Conservation (phyloP, 805 yeast genomes). For the Metschnikowia kunwiensis region DNA sequence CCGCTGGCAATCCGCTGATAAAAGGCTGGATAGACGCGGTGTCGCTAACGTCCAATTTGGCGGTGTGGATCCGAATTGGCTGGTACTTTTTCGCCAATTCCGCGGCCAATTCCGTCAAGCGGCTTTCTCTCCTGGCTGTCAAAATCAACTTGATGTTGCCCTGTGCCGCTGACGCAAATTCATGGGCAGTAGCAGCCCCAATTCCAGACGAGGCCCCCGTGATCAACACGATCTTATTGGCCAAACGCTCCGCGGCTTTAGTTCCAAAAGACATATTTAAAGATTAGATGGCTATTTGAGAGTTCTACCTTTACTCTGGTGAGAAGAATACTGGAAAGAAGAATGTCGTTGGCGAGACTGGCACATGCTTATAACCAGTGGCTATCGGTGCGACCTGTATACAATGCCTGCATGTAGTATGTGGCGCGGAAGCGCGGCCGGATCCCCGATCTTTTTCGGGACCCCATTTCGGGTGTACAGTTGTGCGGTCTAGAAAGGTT, state of each 20-base stretch:
- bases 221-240: conserved; percentile 34
- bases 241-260: conserved; percentile 39
- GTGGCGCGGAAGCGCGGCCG: too few species aligned
- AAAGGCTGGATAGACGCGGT: conserved; percentile 28
- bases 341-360: too few species aligned
- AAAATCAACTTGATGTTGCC: conserved; percentile 36
- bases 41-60: conserved; percentile 32
- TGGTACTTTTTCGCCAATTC: conserved; percentile 26
- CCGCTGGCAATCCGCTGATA: conserved; percentile 28
- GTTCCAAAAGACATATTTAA: conserved; percentile 33
- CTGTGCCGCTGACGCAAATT: conserved; percentile 60
- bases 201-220: conserved; percentile 98
- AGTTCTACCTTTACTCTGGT: too few species aligned
- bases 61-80: conserved; percentile 28
- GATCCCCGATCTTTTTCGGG: too few species aligned
- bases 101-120: conserved; percentile 24
- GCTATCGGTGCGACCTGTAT: too few species aligned
- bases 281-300: too few species aligned
- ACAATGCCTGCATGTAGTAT: too few species aligned
- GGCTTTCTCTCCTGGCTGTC: conserved; percentile 37
- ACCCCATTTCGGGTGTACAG: too few species aligned
- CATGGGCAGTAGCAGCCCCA: conserved; percentile 87
- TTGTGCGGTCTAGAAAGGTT: too few species aligned
- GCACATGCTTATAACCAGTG: too few species aligned
- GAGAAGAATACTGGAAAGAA: too few species aligned